Base-by-base conservation (phyloP, 1,284 basidiomycete species). In the Leccinum huronense region DNA sequence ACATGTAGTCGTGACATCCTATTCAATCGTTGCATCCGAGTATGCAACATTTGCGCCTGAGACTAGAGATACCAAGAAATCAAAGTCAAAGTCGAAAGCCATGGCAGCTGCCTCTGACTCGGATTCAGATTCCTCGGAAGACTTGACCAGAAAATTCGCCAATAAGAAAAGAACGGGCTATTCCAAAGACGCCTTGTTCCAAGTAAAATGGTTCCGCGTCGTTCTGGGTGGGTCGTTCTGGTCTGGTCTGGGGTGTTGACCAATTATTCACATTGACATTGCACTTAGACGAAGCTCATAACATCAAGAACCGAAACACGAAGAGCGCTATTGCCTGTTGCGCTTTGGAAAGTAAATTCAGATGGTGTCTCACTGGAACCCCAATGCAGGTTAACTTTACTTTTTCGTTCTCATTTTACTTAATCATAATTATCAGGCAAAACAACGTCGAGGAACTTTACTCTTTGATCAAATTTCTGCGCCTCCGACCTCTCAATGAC, bases 291-390 rank as follows among this genome's bases (percentile, higher is more conserved):
- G 97, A 99, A 75, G 97, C 97, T 0, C 97, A 99, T 73, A 95
- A 93, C 72, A 98, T 99, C 81, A 98, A 98, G 83, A 97, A 98
- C 72, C 82, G 87, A 64, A 90, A 84, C 38, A 94, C 96, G 0
- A 93, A 95, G 74, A 84, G 86, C 34, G 89, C 93, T 1, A 81
- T 88, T 53, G 95, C 94, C 0, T 96, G 95, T 65, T 93, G 86
- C 65, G 90, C 83, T 1, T 81, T 99, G 10, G 78, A 88, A 42
- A 84, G 85, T 11, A 93, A 92, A 73, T 95, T 86, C 74, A 84
- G 93, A 57, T 97, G 95, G 95, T 94, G 91, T 74, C 78, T 97
- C 63, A 96, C 94, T 5, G 94, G 94, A 59, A 96, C 94, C 8
- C 94, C 94, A 0, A 90, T 97, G 84, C 93, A 79, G 70, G 90